phyloP scores from a whole-genome alignment of 2,329 filamentous ascomycete genomes.

The Colletotrichum godetiae region DNA sequence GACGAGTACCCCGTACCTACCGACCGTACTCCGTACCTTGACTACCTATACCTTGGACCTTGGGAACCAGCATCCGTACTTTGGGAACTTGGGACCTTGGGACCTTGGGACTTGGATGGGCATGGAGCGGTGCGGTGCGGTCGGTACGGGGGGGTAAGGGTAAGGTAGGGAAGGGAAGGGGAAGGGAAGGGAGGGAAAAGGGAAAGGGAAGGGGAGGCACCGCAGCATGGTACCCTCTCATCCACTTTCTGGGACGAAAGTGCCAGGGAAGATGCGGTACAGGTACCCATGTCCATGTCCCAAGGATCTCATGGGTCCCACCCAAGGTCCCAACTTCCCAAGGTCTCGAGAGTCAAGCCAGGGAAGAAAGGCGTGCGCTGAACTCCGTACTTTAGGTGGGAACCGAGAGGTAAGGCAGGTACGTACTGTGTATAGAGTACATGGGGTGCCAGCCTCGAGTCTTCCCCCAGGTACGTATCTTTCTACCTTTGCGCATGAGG shows the following conservation, averaged over 20 bases:
- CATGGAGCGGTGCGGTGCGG: slow-evolving; percentile 31
- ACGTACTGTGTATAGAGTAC: background rate
- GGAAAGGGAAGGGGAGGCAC: background rate
- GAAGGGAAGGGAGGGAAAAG: background rate
- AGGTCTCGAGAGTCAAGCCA: background rate
- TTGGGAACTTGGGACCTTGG: slow-evolving; percentile 3
- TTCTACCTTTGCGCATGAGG: background rate
- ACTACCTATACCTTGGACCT: background rate
- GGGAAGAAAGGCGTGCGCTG: background rate
- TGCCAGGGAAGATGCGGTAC: slow-evolving; percentile 12
- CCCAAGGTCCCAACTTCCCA: background rate
- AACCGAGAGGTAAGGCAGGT: background rate
- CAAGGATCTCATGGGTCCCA: background rate
- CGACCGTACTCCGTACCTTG: background rate
- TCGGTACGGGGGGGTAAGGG: slow-evolving; percentile 23
- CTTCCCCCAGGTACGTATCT: background rate
- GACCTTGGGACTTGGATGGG: slow-evolving; percentile 10
- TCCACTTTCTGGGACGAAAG: background rate
- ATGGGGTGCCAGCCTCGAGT: background rate
- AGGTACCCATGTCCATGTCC: background rate
- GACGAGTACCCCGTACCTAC: slow-evolving; percentile 1
- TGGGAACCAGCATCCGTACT: slow-evolving; percentile 8
- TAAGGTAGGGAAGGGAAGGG: slow-evolving; percentile 3
- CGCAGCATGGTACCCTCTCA: background rate
- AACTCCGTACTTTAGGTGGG: background rate